Percentiles rank a stretch among this genome's conserved stretches.
These are phyloP conservation scores for Lavandula angustifolia DNA, from an alignment of 257 asterid genomes.

Conservation along the genomic window DNA sequence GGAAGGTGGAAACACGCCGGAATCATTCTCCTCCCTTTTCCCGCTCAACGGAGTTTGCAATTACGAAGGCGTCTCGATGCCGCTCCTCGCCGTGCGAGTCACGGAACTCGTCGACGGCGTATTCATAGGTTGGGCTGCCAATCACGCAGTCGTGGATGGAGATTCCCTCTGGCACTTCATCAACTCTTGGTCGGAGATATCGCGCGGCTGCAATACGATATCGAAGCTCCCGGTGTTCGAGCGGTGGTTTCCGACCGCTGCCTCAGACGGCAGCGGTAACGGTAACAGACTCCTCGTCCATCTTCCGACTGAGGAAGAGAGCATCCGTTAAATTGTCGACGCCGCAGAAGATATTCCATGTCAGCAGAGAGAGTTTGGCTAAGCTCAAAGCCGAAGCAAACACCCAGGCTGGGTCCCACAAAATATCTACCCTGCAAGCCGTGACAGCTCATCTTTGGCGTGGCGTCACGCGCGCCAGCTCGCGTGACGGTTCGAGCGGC, in stretches of 20 bases:
- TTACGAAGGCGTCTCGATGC: constrained; percentile 34
- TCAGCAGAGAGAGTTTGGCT: constrained; percentile 33
- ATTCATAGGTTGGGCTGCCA: constrained; percentile 43
- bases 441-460: constrained; percentile 46
- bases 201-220: constrained; percentile 35
- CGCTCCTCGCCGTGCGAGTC: constrained; percentile 44
- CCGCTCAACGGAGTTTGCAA: neutral
- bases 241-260: no score
- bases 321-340: neutral
- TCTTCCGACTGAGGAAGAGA: constrained; percentile 20
- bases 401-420: constrained; percentile 26
- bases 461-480: constrained; percentile 13
- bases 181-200: constrained; percentile 50
- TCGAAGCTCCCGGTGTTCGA: constrained; percentile 33
- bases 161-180: constrained; percentile 50
- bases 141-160: no score
- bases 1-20: constrained; percentile 16
- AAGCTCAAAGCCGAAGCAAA: constrained; percentile 44
- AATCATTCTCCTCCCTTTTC: constrained; percentile 35
- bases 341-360: constrained; percentile 36
- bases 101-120: constrained; percentile 44
- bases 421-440: constrained; percentile 49
- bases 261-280: no score
- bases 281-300: neutral
- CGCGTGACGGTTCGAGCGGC: neutral